Evolutionary conservation across 257 asterid genomes (phyloP).

Genomic region (Salvia miltiorrhiza): DNA sequence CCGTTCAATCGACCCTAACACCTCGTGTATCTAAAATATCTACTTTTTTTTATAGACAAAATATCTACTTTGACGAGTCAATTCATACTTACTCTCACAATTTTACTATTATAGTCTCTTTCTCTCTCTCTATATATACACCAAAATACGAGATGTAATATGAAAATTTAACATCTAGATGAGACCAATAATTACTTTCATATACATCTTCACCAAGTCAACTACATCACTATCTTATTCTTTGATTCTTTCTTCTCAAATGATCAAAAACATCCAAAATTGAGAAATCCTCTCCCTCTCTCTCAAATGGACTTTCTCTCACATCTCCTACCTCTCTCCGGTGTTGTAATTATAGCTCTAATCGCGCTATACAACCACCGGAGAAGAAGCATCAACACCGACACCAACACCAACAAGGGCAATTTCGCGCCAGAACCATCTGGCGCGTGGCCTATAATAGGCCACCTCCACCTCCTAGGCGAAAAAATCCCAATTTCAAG

Average conservation of each 20-base stretch:
- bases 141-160: no score
- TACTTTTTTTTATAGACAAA: no score
- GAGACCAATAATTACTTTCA: no score
- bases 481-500: constrained; percentile 15
- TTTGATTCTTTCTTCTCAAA: not conserved
- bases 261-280: not conserved
- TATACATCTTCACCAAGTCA: not conserved
- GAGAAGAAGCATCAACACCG: not conserved
- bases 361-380: constrained; percentile 3
- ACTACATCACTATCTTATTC: not conserved
- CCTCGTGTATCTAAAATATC: no score
- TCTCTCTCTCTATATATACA: no score
- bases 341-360: constrained; percentile 11
- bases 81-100: no score
- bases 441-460: constrained; percentile 57
- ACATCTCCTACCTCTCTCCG: constrained; percentile 5
- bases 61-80: no score
- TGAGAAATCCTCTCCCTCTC: not conserved
- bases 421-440: constrained; percentile 39
- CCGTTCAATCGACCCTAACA: no score
- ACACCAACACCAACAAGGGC: no score
- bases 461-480: constrained; percentile 46
- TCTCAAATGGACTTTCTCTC: constrained; percentile 11
- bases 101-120: no score
- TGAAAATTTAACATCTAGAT: no score